Percentiles rank a stretch among this genome's conserved stretches.
phyloP scores from a whole-genome alignment of 257 asterid genomes.

The Nicotiana obtusifolia region DNA sequence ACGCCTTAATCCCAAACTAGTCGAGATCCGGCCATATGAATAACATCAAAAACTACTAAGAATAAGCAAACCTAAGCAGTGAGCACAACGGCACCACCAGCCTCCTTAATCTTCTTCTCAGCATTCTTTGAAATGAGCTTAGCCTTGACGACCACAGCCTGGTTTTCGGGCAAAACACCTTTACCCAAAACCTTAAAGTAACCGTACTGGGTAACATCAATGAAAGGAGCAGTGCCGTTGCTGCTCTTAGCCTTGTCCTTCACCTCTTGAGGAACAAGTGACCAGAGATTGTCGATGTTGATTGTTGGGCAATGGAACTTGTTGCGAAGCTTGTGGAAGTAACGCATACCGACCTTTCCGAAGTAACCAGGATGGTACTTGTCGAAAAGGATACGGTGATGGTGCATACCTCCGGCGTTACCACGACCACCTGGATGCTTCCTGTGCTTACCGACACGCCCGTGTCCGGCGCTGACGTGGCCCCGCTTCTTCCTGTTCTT shows the following conservation, averaged over 20 bases:
- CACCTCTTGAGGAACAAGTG: slow-evolving; percentile 50
- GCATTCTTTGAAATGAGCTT: slow-evolving; percentile 52
- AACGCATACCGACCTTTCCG: slow-evolving; percentile 71
- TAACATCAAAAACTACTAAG: not conserved
- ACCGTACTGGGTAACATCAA: slow-evolving; percentile 59
- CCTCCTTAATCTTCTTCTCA: slow-evolving; percentile 63
- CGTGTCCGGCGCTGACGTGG: slow-evolving; percentile 79
- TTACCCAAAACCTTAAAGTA: slow-evolving; percentile 66
- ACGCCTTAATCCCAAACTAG: not conserved
- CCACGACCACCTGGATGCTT: slow-evolving; percentile 86
- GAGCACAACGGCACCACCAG: slow-evolving; percentile 60
- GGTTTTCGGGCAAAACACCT: slow-evolving; percentile 36
- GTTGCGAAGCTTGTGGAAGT: slow-evolving; percentile 57
- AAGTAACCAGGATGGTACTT: slow-evolving; percentile 72
- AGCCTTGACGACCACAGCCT: slow-evolving; percentile 54
- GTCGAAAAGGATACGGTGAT: slow-evolving; percentile 77
- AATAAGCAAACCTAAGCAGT: slow-evolving; percentile 41
- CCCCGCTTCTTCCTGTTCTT: slow-evolving; percentile 82
- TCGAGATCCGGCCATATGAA: not conserved
- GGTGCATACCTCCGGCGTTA: slow-evolving; percentile 80
- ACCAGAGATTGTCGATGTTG: slow-evolving; percentile 59
- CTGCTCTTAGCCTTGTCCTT: slow-evolving; percentile 47
- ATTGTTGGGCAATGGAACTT: slow-evolving; percentile 61
- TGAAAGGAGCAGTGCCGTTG: slow-evolving; percentile 31
- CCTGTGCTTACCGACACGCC: slow-evolving; percentile 69